Evolutionary conservation across 306 rosid genomes (phyloP), one percentile per base, ranked within the genome.

Genomic region (Cyclanthera cordifolia): DNA sequence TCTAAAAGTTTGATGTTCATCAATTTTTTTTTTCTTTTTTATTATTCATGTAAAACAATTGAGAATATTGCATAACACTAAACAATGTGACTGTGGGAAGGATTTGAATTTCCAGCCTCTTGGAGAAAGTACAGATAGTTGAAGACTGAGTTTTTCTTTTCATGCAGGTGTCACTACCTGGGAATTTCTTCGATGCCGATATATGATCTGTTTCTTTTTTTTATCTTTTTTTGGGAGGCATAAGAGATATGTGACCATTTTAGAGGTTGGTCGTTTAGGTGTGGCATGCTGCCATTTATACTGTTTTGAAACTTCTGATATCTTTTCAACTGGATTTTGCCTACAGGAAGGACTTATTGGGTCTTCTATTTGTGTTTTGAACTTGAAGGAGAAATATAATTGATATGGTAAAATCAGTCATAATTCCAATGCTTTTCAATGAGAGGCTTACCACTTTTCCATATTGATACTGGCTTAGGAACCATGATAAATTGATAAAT

Each of bases 151-250:
- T 1, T 2, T 46, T 4, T 41, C 5, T 61, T 14, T 45, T 51
- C 43, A 20, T 74, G 78, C 88, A 93, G 98, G 95, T 93, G 4
- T 27, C 90, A 0, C 73, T 92, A 15, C 25, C 95, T 0, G 64
- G 78, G 41, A 89, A 80, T 83, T 89, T 89, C 82, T 96, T 92
- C 4, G 89, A 85, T 3, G 95, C 95, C 0, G 98, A 92, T 79
- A 67, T 87, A 58, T 92, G 69, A 63, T 9, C 0, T 21, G 1
- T 9, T 21, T 53, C 11, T 16, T 3, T 3, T 27, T 24, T 15
- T 48, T 11, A 10, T 47, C 10, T 4, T 12, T 9, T 10, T 5
- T 37, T 6, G 16, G 39, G 8, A 9, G 4, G 13, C 27, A 19
- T 52, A 52, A 24, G 6, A 12, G 19, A 55, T 25, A 13, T 25